Percentiles rank a stretch among this genome's conserved stretches.
These are phyloP conservation scores for Amanita rubescens DNA, from an alignment of 768 basidiomycete species.

Conservation along the genomic window DNA sequence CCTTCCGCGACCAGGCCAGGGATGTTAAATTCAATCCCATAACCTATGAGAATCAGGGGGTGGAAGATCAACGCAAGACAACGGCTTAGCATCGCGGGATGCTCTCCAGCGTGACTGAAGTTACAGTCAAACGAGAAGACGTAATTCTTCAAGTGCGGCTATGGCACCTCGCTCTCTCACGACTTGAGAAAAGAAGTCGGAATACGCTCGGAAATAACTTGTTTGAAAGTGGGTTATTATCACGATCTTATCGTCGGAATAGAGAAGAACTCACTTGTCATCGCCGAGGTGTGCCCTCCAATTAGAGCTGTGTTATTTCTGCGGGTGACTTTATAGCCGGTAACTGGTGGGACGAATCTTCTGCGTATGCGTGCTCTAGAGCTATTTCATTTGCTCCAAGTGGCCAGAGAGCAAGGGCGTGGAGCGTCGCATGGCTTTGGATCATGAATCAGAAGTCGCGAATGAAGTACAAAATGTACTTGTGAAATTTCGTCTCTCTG, in stretches of 20 bases:
- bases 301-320: slow-evolving; percentile 37
- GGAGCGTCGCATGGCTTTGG: slow-evolving; percentile 20
- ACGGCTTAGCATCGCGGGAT: slow-evolving; percentile 32
- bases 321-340: slow-evolving; percentile 35
- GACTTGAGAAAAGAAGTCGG: slow-evolving; percentile 37
- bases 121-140: slow-evolving; percentile 45
- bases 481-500: slow-evolving; percentile 35
- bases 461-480: slow-evolving; percentile 24
- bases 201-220: slow-evolving; percentile 49
- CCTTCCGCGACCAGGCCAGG: slow-evolving; percentile 45
- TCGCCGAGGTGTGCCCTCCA: slow-evolving; percentile 52
- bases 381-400: slow-evolving; percentile 22
- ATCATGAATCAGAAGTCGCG: background rate
- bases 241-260: background rate
- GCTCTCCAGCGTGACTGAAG: slow-evolving; percentile 22
- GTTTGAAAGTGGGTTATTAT: background rate
- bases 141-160: slow-evolving; percentile 43
- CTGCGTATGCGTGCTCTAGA: slow-evolving; percentile 31
- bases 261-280: slow-evolving; percentile 29
- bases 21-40: slow-evolving; percentile 43
- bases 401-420: slow-evolving; percentile 19
- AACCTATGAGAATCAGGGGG: slow-evolving; percentile 46
- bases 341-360: slow-evolving; percentile 27
- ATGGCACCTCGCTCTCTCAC: slow-evolving; percentile 33
- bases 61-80: slow-evolving; percentile 39